Base-by-base conservation (phyloP, 2,329 filamentous ascomycete species). In the Diaporthe ampelina region DNA sequence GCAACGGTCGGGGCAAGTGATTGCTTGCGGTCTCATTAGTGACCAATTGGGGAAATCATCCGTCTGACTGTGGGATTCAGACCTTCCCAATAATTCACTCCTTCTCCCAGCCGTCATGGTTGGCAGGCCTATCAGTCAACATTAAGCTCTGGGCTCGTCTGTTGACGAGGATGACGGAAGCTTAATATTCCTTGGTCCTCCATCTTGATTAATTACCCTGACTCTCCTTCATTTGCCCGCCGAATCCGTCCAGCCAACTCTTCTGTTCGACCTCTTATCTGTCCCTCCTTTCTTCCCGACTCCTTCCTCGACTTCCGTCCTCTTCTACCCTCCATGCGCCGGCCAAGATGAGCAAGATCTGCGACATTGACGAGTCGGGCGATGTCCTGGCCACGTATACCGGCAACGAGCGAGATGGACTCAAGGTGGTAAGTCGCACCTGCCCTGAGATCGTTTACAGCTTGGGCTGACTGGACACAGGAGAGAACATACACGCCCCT, bases 291-390 rank as follows among this genome's bases (percentile, higher is more conserved):
- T 32, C 45, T 48, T 48, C n/a, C 21, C 29, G 45, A 45, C 35
- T 35, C n/a, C 24, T 8, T 21, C 17, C 29, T n/a, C 24, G 1
- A 7, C 48, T 19, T 9, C 35, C 40, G 15, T n/a, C n/a, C 29
- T 17, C 24, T 1, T 17, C 48, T 13, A 9, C 26, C 52, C 43
- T 21, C 32, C 26, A 24, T 57, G 45, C n/a, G 56, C 40, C 24
- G 54, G 48, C 56, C 76, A 78, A 69, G 61, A 82, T 82, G 80
- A 81, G 75, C 72, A 79, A 77, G 73, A 78, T 81, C 75, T 82
- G 78, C 77, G 82, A 84, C 75, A 81, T 84, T 70, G 81, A 84
- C 77, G 79, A 81, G 76, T 82, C 82, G 76, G 82, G 82, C 76
- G 80, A 83, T 73, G 81, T 83, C 76, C 79, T 83, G 70, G 81